Evolutionary conservation across 495 filamentous ascomycete species (phyloP), one percentile per base, ranked within the genome.

Genomic region (Clavariopsis aquatica): DNA sequence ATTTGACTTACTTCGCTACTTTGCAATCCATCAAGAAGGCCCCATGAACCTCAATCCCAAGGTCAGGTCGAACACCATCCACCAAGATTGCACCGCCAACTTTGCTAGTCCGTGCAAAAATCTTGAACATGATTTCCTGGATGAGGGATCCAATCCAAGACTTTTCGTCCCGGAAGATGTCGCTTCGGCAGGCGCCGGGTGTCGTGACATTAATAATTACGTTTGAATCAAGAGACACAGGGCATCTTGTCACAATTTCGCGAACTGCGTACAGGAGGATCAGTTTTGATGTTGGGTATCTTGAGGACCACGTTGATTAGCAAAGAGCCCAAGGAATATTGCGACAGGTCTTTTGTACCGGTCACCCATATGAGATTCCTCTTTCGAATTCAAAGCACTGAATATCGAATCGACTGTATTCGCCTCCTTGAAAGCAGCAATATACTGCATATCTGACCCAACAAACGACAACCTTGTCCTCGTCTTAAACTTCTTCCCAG

Each of bases 161-260:
- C 8, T 17, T 43, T 23, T 65, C 61, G 49, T 74, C 65, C 31
- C 73, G 62, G 12, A 51, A 34, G 0, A 80, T 69, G 26, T 76
- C 70, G 27, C 66, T 74, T 31, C 70, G 36, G 63, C 77, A 80
- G 22, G 70, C 57, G 0, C 78, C 76, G 1, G 77, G 76, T 59
- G 72, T 75, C 17, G 78, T 56, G 43, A 70, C 59, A 66, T 78
- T 79, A 19, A 79, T 45, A 24, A 75, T 74, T 34, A 78, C 75
- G 27, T 64, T 49, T 1, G 60, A 61, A 12, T 69, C 52, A 31
- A 15, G 12, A 10, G 65, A 52, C 27, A 67, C 55, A 20, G 75
- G 67, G 20, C 57, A 57, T 43, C 62, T 15, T 15, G 22, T 43
- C 1, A 71, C 71, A 51, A 74, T 72, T 55, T 75, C 62, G 27